Evolutionary conservation across 73 alveolate genomes (phyloP), one percentile per base, ranked within the genome.

Genomic region (Paramecium caudatum): DNA sequence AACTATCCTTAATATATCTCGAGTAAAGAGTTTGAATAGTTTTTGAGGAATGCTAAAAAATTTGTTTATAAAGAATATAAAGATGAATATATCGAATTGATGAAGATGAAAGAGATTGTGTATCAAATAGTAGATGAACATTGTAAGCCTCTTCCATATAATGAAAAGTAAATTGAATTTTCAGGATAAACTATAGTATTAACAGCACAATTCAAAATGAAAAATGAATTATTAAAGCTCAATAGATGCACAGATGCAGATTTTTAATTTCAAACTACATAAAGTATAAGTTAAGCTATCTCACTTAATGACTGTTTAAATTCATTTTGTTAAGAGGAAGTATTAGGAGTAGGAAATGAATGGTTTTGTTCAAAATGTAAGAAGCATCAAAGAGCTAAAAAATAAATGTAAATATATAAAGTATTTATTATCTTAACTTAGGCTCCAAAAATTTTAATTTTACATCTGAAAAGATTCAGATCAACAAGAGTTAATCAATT

Each of bases 321-420:
- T 10, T 32, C 47, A 3, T 65, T 68, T 45, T 82, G 82, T 12
- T 55, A 63, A 78, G 98, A 94, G 62, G 98, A 97, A 62, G 50
- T 86, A 36, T 91, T 94, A 32, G 97, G 94, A 23, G 96, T 92
- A 41, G 95, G 91, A 1, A 95, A 97, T 96, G 93, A 94, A 81
- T 97, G 99, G 99, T 97, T 81, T 90, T 97, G 99, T 88, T 78
- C 83, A 13, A 91, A 92, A 65, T 97, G 99, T 70, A 95, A 97
- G 82, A 91, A 97, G 68, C 95, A 94, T 50, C 90, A 94, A 62
- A 94, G 93, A 33, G 97, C 98, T 13, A 90, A 81, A 63, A 97
- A 97, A 92, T 65, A 94, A 78, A 90, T 96, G 81, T 94, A 96
- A 55, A 86, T 97, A 39, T 96, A 85, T 92, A 93, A 65, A 41